A percentile compares a stretch with the other conserved stretches of the same genome.
Evolutionary conservation across 495 filamentous ascomycete genomes (phyloP).

Genomic region (Schizothecium vesticola): DNA sequence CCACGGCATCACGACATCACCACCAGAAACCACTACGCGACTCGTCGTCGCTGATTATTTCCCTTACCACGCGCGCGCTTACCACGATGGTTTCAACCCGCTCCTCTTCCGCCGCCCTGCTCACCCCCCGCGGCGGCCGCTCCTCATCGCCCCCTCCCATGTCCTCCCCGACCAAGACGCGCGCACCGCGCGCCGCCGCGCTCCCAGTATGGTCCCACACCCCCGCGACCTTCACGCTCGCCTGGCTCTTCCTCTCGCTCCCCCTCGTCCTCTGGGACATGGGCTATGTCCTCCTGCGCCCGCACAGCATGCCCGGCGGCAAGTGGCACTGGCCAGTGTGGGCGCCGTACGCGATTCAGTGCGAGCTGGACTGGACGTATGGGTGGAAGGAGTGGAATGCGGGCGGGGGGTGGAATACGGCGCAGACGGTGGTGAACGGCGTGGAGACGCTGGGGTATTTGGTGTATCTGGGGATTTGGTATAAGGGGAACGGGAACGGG

Average conservation of each 20-base stretch:
- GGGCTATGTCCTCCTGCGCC: conserved; percentile 74
- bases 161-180: not conserved
- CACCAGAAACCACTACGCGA: not conserved
- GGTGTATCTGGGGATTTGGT: conserved; percentile 62
- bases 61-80: no score
- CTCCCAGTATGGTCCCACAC: conserved; percentile 55
- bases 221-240: conserved; percentile 56
- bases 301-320: conserved; percentile 78
- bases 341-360: conserved; percentile 78
- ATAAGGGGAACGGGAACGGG: conserved; percentile 38
- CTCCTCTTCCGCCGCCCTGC: conserved; percentile 6
- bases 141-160: conserved; percentile 1
- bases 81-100: conserved; percentile 6
- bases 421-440: conserved; percentile 68
- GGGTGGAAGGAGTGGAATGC: conserved; percentile 70
- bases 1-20: not conserved
- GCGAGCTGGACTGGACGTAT: conserved; percentile 76
- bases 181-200: not conserved
- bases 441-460: conserved; percentile 68
- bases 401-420: conserved; percentile 71
- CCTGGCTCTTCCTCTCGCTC: conserved; percentile 74
- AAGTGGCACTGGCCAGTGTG: conserved; percentile 68
- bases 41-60: not conserved
- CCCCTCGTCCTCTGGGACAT: conserved; percentile 83
- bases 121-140: not conserved